These are phyloP conservation scores for Monosporozyma aerobia DNA, from an alignment of 805 yeast species.

Conservation along the genomic window DNA sequence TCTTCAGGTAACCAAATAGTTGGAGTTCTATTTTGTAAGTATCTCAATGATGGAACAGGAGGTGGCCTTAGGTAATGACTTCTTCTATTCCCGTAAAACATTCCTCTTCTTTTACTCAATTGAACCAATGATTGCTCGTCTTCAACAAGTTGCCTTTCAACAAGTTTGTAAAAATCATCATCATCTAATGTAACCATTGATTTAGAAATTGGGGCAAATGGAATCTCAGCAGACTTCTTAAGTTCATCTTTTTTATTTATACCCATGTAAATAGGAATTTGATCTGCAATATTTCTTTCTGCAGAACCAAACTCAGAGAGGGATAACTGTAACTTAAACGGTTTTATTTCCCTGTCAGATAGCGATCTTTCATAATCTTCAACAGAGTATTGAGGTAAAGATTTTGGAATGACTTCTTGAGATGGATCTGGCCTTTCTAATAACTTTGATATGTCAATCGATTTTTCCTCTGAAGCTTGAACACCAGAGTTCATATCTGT, in stretches of 20 bases:
- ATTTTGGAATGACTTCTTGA: slow-evolving; percentile 22
- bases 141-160: slow-evolving; percentile 42
- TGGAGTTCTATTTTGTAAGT: slow-evolving; percentile 76
- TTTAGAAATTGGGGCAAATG: slow-evolving; percentile 53
- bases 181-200: slow-evolving; percentile 55
- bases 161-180: slow-evolving; percentile 49
- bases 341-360: slow-evolving; percentile 6
- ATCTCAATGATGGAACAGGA: slow-evolving; percentile 75
- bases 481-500: neutral
- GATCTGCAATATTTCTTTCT: slow-evolving; percentile 30
- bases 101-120: slow-evolving; percentile 34
- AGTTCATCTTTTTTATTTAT: slow-evolving; percentile 24
- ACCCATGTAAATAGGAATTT: slow-evolving; percentile 28
- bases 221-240: slow-evolving; percentile 14
- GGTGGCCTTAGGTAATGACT: slow-evolving; percentile 75
- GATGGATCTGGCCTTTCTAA: slow-evolving; percentile 28
- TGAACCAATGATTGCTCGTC: slow-evolving; percentile 31
- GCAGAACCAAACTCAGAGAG: slow-evolving; percentile 24
- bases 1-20: slow-evolving; percentile 96
- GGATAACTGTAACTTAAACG: slow-evolving; percentile 29
- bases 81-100: slow-evolving; percentile 41
- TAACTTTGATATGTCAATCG: slow-evolving; percentile 33
- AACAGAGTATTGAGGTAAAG: slow-evolving; percentile 6
- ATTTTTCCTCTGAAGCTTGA: slow-evolving; percentile 5
- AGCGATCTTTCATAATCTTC: slow-evolving; percentile 20